Conservation (phyloP, 2,329 filamentous ascomycete species). For the Septoria petroselini region DNA sequence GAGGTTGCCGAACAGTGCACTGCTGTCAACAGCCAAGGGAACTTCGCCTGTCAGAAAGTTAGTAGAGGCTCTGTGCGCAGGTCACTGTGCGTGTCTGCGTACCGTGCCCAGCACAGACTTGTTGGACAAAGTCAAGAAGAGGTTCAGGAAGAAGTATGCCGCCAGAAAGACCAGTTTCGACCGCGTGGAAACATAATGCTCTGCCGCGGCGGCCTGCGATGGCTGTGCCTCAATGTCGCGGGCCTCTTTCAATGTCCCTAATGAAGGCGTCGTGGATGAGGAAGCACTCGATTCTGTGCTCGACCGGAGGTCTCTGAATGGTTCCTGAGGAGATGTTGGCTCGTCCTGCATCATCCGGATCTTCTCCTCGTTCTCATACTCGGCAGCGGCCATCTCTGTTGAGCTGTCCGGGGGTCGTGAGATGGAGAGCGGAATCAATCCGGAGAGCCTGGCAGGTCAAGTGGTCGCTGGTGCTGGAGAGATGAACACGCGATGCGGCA, state of each 20-base stretch:
- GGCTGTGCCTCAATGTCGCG: conserved; percentile 14
- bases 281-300: conserved; percentile 14
- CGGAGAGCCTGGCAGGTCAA: too few species aligned
- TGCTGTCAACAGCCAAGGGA: conserved; percentile 60
- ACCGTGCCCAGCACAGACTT: conserved; percentile 53
- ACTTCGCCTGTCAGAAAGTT: conserved; percentile 46
- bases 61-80: neutral
- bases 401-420: too few species aligned
- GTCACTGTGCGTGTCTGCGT: conserved; percentile 1
- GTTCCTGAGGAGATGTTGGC: conserved; percentile 3
- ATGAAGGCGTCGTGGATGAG: conserved; percentile 6
- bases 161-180: conserved; percentile 30
- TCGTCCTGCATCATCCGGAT: neutral
- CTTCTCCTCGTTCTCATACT: conserved; percentile 12
- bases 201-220: conserved; percentile 13
- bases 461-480: too few species aligned
- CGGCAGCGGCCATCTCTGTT: conserved; percentile 1
- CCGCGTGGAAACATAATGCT: conserved; percentile 25
- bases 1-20: conserved; percentile 58
- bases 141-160: conserved; percentile 52
- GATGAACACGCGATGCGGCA: too few species aligned
- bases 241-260: conserved; percentile 2
- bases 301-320: conserved; percentile 12
- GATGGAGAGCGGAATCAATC: too few species aligned
- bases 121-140: conserved; percentile 57